Evolutionary conservation across 768 basidiomycete genomes (phyloP).

Genomic region (Kwoniella sp.): DNA sequence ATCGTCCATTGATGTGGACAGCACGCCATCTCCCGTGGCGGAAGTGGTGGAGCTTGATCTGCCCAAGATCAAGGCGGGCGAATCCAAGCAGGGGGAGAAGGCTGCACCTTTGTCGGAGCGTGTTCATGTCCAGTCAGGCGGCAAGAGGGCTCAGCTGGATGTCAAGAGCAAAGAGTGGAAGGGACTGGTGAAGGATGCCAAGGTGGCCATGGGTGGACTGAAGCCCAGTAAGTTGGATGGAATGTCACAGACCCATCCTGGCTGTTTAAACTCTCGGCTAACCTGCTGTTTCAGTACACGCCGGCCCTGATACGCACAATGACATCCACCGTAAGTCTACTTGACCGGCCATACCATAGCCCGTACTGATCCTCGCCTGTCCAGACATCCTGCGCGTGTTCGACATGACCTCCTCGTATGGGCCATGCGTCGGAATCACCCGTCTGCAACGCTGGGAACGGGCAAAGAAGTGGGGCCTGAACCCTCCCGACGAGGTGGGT

Average conservation of each 20-base stretch:
- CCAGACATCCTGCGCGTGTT: slow-evolving; percentile 46
- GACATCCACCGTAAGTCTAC: slow-evolving; percentile 39
- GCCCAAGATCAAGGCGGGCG: too few species aligned
- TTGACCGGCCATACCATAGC: slow-evolving; percentile 21
- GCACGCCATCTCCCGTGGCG: too few species aligned
- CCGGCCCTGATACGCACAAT: slow-evolving; percentile 42
- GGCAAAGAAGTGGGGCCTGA: slow-evolving; percentile 68
- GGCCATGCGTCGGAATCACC: slow-evolving; percentile 52
- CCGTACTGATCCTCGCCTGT: neutral
- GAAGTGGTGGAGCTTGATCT: too few species aligned
- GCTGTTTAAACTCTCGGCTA: too few species aligned
- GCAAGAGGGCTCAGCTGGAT: slow-evolving; percentile 40
- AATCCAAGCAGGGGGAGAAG: too few species aligned
- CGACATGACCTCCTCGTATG: slow-evolving; percentile 47
- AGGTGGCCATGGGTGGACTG: slow-evolving; percentile 58
- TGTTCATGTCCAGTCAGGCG: too few species aligned
- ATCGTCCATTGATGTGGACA: too few species aligned
- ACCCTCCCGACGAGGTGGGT: slow-evolving; percentile 72
- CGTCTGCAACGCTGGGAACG: slow-evolving; percentile 84
- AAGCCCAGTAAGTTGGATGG: slow-evolving; percentile 59
- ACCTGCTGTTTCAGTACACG: slow-evolving; percentile 31
- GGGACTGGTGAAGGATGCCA: slow-evolving; percentile 56
- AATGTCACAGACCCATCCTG: neutral
- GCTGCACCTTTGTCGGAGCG: too few species aligned
- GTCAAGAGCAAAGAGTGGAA: slow-evolving; percentile 58